These are phyloP conservation scores for Mycena amicta DNA, from an alignment of 768 basidiomycete genomes.

Conservation along the genomic window DNA sequence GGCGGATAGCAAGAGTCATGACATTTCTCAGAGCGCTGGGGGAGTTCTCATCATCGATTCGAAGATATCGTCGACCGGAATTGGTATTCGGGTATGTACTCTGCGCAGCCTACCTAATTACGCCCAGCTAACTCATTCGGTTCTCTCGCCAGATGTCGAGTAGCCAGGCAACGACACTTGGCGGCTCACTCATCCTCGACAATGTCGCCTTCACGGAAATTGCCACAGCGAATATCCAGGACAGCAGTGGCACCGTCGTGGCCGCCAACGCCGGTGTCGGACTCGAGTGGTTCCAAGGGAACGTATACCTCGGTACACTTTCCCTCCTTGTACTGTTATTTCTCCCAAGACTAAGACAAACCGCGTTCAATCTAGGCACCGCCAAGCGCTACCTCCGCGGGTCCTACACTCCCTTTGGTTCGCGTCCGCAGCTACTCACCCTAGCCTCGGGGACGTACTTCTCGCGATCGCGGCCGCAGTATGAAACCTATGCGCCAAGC, in stretches of 20 bases:
- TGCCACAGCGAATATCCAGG: background rate
- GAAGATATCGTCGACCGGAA: background rate
- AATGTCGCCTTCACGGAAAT: background rate
- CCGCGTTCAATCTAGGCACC: background rate
- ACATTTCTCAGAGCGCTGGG: background rate
- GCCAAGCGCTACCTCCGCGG: background rate
- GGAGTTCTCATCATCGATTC: background rate
- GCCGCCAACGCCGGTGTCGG: background rate
- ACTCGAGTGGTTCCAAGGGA: background rate
- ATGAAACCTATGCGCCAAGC: background rate
- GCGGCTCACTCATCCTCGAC: background rate
- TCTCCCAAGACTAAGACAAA: no score
- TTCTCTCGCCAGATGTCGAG: background rate
- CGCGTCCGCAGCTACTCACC: background rate
- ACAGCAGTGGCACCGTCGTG: background rate
- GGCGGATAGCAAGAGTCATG: no score
- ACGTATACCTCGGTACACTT: background rate
- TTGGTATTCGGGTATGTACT: background rate
- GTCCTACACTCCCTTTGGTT: background rate
- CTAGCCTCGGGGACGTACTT: background rate
- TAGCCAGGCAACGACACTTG: background rate
- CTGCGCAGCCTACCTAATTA: no score
- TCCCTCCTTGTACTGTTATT: no score
- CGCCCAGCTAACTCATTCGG: no score
- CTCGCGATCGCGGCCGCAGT: background rate